Base-by-base conservation (phyloP, 306 rosid species). In the Mimosa bimucronata region DNA sequence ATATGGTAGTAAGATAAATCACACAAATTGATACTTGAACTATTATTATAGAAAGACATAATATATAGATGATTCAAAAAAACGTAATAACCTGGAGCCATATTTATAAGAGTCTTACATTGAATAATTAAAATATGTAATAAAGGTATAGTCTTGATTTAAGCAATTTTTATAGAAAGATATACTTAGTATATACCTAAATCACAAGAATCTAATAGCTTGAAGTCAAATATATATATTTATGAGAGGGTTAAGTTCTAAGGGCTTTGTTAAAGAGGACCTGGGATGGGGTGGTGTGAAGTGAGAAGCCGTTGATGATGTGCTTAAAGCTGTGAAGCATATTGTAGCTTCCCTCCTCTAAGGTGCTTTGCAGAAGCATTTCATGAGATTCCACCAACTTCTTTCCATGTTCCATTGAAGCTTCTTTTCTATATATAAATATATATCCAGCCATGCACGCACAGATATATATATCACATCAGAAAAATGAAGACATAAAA, bases 251-350 rank as follows among this genome's bases (percentile, higher is more conserved):
- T 46, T 46, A 61, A 23, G 29, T 57, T 57, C 65, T 21, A 25
- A 57, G 65, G 30, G 65, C 65, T 55, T n/a, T 9, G 15, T 57
- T 46, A 14, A 5, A 25, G 77, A 45, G 69, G 68, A 93, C 98
- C 94, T 92, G 92, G 12, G 97, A 93, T 82, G 88, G 88, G n/a
- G 89, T 90, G 70, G 96, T 89, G 83, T 90, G 91, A 29, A 95
- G 82, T 15, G 99, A 83, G 64, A 93, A 93, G 31, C 97, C 99
- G 71, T 90, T 95, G 30, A 90, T 62, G 7, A 88, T 41, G 82
- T 95, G 92, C 71, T 86, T 89, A 86, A 83, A 95, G 81, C 96
- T 91, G 76, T 87, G 83, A 45, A 95, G 91, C 89, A 89, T 93
- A 29, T 5, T 85, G 88, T 92, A 95, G 71, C 84, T 89, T 88